These are phyloP conservation scores for Cordyceps fumosorosea DNA, from an alignment of 2,329 filamentous ascomycete species.

Conservation along the genomic window DNA sequence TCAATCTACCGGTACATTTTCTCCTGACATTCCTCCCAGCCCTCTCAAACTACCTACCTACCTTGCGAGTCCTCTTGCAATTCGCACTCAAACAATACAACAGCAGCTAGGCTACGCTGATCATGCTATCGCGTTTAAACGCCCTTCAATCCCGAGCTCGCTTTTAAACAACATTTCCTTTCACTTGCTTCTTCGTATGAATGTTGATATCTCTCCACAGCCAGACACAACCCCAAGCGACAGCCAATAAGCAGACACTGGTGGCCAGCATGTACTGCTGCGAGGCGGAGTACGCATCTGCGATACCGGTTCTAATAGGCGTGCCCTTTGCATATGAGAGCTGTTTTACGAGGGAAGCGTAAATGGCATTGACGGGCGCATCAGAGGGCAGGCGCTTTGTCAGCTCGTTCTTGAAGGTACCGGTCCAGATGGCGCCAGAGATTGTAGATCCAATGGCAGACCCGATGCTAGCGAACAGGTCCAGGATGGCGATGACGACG, in stretches of 20 bases:
- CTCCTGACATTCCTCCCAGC: too few species aligned
- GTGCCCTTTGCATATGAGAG: conserved; percentile 44
- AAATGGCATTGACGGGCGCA: conserved; percentile 33
- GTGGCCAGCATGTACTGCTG: conserved; percentile 47
- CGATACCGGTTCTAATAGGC: conserved; percentile 48
- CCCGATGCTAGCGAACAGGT: conserved; percentile 55
- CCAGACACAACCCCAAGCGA: conserved; percentile 26
- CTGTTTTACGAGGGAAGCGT: conserved; percentile 46
- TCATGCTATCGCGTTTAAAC: background rate
- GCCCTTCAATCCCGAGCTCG: background rate
- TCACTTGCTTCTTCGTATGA: conserved; percentile 36
- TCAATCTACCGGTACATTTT: too few species aligned
- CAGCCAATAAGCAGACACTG: conserved; percentile 37
- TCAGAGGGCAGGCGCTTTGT: conserved; percentile 40
- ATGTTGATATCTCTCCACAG: conserved; percentile 48
- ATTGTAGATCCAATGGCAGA: conserved; percentile 53
- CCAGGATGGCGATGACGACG: conserved; percentile 53
- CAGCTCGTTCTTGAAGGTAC: conserved; percentile 48
- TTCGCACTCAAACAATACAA: background rate
- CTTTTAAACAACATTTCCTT: conserved; percentile 30
- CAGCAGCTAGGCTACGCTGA: background rate
- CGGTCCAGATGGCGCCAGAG: conserved; percentile 58
- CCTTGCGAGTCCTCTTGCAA: too few species aligned
- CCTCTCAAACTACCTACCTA: too few species aligned
- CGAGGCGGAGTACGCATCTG: conserved; percentile 50